Evolutionary conservation across 1,284 basidiomycete genomes (phyloP).

Genomic region (Cryptococcus depauperatus): DNA sequence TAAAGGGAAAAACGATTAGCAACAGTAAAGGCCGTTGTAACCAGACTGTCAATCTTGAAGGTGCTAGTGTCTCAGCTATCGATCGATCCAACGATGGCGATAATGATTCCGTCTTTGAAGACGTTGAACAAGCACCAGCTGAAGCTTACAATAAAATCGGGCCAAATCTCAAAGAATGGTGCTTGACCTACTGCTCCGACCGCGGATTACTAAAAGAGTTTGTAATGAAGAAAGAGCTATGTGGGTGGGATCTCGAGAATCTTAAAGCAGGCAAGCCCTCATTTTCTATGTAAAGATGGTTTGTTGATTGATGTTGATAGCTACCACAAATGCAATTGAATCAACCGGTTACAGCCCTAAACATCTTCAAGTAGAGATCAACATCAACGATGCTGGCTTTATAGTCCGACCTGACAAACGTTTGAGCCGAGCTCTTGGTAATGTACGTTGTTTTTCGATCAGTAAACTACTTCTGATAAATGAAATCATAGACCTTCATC

Average conservation of each 20-base stretch:
- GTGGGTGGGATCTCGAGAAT: constrained; percentile 60
- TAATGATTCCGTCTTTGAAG: neutral
- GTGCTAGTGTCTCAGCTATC: neutral
- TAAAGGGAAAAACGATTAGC: constrained; percentile 5
- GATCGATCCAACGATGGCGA: neutral
- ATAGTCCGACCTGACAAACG: constrained; percentile 56
- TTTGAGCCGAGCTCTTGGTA: constrained; percentile 56
- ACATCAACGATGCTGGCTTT: constrained; percentile 47
- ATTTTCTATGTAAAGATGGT: neutral
- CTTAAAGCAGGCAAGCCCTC: constrained; percentile 43
- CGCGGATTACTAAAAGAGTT: constrained; percentile 59
- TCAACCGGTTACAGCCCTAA: constrained; percentile 53
- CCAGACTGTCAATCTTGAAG: neutral
- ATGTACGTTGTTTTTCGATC: constrained; percentile 26
- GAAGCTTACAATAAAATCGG: constrained; percentile 9
- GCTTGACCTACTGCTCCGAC: constrained; percentile 59
- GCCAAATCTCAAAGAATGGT: constrained; percentile 55
- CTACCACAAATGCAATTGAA: constrained; percentile 51
- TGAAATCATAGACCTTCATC: constrained; percentile 49
- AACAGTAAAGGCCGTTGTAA: neutral
- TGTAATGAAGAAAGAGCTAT: constrained; percentile 56
- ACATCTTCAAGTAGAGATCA: constrained; percentile 50
- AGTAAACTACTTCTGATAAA: neutral
- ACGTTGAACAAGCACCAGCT: constrained; percentile 2
- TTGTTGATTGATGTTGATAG: constrained; percentile 20